Evolutionary conservation across 2,329 filamentous ascomycete genomes (phyloP).

Genomic region (Trichoderma atrobrunneum): DNA sequence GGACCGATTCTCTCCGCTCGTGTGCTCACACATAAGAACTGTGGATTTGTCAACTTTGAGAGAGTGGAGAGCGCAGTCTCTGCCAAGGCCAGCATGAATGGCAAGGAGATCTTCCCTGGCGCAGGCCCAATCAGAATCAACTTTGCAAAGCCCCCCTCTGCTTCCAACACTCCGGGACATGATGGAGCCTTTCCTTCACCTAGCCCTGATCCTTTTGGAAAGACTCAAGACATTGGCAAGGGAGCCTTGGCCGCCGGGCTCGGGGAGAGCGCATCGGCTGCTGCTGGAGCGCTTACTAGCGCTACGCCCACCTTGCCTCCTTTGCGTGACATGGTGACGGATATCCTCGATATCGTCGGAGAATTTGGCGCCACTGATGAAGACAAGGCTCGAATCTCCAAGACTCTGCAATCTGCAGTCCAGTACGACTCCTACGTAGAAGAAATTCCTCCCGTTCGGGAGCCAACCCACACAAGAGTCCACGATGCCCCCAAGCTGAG

Average conservation of each 20-base stretch:
- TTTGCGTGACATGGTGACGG: constrained; percentile 72
- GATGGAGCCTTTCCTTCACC: constrained; percentile 87
- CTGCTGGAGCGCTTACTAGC: constrained; percentile 31
- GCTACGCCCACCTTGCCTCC: constrained; percentile 65
- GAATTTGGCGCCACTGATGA: constrained; percentile 84
- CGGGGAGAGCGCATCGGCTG: constrained; percentile 35
- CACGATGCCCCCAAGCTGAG: constrained; percentile 93
- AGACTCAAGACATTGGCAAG: constrained; percentile 47
- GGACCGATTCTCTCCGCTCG: constrained; percentile 87
- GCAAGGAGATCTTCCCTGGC: constrained; percentile 97
- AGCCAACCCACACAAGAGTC: constrained; percentile 82
- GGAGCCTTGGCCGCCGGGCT: constrained; percentile 30
- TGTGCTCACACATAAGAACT: constrained; percentile 97
- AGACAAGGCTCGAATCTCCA: constrained; percentile 69
- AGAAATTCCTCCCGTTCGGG: constrained; percentile 85
- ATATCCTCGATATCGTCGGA: constrained; percentile 81
- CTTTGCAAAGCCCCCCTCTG: constrained; percentile 92
- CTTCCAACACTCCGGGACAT: constrained; percentile 82
- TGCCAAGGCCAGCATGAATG: constrained; percentile 84
- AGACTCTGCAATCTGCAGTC: constrained; percentile 74
- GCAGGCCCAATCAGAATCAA: constrained; percentile 93
- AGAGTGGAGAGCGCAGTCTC: constrained; percentile 84
- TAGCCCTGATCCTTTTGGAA: constrained; percentile 79
- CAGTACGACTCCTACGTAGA: constrained; percentile 68
- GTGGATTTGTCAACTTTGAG: constrained; percentile 98